Percentiles rank a stretch among this genome's conserved stretches.
Evolutionary conservation across 257 asterid species (phyloP).

Genomic region (Knoxia roxburghii): DNA sequence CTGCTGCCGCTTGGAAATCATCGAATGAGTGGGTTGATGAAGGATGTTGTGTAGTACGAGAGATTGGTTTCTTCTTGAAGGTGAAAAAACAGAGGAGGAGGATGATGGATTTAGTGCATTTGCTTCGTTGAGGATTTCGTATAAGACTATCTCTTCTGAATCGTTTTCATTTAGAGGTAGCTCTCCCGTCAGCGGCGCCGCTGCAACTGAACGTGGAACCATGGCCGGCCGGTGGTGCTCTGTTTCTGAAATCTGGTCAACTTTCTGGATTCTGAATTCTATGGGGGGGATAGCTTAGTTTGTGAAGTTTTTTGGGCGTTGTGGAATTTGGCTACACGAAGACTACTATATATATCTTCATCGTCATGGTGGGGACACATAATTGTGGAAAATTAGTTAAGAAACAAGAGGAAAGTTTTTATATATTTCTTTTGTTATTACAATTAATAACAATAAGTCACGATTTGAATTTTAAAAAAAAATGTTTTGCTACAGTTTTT

Average conservation of each 20-base stretch:
- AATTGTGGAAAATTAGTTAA: slow-evolving; percentile 13
- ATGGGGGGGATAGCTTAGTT: too few species aligned
- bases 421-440: background rate
- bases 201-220: slow-evolving; percentile 23
- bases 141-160: slow-evolving; percentile 53
- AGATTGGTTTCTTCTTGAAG: slow-evolving; percentile 20
- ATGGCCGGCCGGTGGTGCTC: slow-evolving; percentile 20
- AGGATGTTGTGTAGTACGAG: slow-evolving; percentile 10
- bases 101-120: background rate
- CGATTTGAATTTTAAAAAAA: too few species aligned
- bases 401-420: slow-evolving; percentile 9
- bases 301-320: too few species aligned
- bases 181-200: slow-evolving; percentile 20
- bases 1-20: too few species aligned
- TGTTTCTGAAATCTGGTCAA: background rate
- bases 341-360: background rate
- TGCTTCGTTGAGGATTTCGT: slow-evolving; percentile 52
- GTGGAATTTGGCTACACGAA: too few species aligned
- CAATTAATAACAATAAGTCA: too few species aligned
- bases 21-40: slow-evolving; percentile 25
- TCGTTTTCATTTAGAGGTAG: slow-evolving; percentile 61
- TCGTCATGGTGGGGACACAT: background rate
- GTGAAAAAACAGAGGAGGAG: slow-evolving; percentile 2
- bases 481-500: too few species aligned
- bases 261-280: too few species aligned